Base-by-base conservation (phyloP, 208 protist genomes). In the Trypanosoma congolense region DNA sequence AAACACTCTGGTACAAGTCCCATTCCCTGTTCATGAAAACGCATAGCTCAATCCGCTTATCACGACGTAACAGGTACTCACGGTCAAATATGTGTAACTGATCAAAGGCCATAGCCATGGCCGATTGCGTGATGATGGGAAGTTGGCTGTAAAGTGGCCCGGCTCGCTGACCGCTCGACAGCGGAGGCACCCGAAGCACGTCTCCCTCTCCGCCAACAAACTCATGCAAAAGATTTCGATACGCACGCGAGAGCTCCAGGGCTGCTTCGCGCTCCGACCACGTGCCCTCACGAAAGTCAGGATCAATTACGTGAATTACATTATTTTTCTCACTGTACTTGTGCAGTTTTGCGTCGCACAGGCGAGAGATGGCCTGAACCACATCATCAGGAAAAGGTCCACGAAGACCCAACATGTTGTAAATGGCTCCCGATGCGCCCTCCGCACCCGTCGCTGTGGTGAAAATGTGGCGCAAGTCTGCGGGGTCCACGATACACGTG, bases 11-110 rank as follows among this genome's bases (percentile, higher is more conserved):
- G 58, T 83, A 92, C 79, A 75, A 80, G 52, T 92, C 77, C 73
- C 73, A 92, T 47, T 95, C 88, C 19, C 85, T 71, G 42, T 92
- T 90, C 71, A 88, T 78, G 57, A 95, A 95, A 6, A 95, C 62
- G 59, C 88, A 95, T 10, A 95, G 60, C 64, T 95, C 82, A 14
- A 95, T 67, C 30, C 61, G 62, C 65, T 87, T 88, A 18, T 87
- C 65, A 22, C 70, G 64, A 4, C 75, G 66, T 56, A 90, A 66
- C 36, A 95, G 65, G 51, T 87, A 82, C 64, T 90, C 78, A 46
- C 77, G 73, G 56, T 92, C 82, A 57, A 86, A 87, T 8, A 76
- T 45, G 54, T 91, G 84, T 18, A 92, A 52, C 61, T 91, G 80
- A 38, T 93, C 83, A 75, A 91, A 89, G 9, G 79, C 82, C 61